Evolutionary conservation across 2,329 filamentous ascomycete genomes (phyloP).

Genomic region (Thielaviopsis euricoi): DNA sequence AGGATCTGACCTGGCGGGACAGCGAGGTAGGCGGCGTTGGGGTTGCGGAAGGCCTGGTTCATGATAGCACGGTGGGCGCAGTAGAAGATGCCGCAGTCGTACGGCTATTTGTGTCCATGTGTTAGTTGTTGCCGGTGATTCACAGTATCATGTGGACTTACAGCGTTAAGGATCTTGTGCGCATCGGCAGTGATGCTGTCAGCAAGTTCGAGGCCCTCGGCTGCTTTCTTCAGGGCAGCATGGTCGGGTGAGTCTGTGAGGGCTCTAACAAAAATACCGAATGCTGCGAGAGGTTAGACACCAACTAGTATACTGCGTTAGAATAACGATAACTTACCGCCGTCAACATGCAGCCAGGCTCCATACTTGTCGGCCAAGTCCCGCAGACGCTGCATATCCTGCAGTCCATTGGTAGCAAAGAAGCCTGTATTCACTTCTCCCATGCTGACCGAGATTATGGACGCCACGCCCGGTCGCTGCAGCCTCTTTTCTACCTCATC

Average conservation of each 20-base stretch:
- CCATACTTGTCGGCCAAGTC: constrained; percentile 53
- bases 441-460: constrained; percentile 64
- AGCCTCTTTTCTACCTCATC: constrained; percentile 45
- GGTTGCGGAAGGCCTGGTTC: constrained; percentile 57
- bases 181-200: constrained; percentile 78
- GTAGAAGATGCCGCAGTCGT: constrained; percentile 84
- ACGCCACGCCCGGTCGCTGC: constrained; percentile 34
- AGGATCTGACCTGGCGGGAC: constrained; percentile 34
- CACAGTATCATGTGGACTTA: constrained; percentile 21
- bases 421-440: constrained; percentile 84
- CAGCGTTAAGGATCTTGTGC: constrained; percentile 86
- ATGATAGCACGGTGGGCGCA: constrained; percentile 44
- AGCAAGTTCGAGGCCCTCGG: constrained; percentile 56
- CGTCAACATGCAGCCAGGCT: constrained; percentile 83
- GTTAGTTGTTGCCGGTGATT: background rate
- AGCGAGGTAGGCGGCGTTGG: constrained; percentile 67
- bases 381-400: constrained; percentile 48
- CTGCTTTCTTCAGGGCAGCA: constrained; percentile 29
- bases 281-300: constrained; percentile 32
- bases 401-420: constrained; percentile 45
- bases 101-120: constrained; percentile 49
- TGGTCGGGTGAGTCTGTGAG: constrained; percentile 44
- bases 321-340: constrained; percentile 30
- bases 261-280: constrained; percentile 64
- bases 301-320: background rate